Conservation (phyloP, 129 eudicot species). For the Saposhnikovia divaricata region DNA sequence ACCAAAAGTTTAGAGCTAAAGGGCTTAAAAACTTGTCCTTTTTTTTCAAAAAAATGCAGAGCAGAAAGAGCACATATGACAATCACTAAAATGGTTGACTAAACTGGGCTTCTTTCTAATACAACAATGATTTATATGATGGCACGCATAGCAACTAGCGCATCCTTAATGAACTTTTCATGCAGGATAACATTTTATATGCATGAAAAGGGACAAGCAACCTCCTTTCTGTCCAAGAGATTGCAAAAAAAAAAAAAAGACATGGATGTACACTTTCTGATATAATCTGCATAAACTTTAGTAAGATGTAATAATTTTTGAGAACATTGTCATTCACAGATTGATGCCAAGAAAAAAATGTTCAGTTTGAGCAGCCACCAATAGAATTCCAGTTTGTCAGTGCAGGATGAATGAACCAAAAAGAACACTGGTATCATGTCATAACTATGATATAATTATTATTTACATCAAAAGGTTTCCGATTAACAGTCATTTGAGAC, state of each 20-base stretch:
- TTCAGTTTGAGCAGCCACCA: background rate
- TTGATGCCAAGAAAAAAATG: background rate
- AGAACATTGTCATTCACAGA: slow-evolving; percentile 9
- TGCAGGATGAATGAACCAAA: background rate
- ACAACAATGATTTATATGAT: slow-evolving; percentile 18
- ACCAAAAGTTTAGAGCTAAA: slow-evolving; percentile 11
- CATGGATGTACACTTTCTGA: background rate
- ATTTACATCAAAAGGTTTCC: background rate
- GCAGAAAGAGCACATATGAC: background rate
- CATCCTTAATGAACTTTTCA: slow-evolving; percentile 19
- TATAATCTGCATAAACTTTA: background rate
- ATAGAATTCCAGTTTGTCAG: background rate
- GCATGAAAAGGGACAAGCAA: background rate
- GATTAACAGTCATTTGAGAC: background rate
- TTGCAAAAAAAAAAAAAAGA: background rate
- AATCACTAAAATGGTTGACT: slow-evolving; percentile 22
- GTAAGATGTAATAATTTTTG: background rate
- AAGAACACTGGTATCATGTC: background rate
- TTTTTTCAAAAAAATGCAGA: background rate
- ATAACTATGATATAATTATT: background rate
- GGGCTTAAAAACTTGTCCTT: background rate
- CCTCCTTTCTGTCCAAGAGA: background rate
- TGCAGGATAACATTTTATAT: slow-evolving; percentile 18
- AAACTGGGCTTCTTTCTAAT: slow-evolving; percentile 1
- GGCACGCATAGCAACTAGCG: slow-evolving; percentile 19